These are phyloP conservation scores for Orbilia quercus DNA, from an alignment of 2,329 filamentous ascomycete genomes.

Conservation along the genomic window DNA sequence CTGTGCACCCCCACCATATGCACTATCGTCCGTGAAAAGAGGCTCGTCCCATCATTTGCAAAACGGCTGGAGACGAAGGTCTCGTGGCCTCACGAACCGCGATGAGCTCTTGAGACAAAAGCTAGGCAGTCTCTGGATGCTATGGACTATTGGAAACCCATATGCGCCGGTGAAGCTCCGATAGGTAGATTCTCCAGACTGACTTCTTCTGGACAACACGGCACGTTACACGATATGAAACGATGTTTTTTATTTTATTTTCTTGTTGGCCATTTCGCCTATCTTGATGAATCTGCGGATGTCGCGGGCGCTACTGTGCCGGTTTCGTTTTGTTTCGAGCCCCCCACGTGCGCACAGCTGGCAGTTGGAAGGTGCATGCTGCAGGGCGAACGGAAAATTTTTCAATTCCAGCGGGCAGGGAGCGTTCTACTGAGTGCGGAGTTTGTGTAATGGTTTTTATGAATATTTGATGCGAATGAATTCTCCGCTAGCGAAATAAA, in stretches of 20 bases:
- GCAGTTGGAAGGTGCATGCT: slow-evolving; percentile 22
- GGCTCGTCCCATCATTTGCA: background rate
- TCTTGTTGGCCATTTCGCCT: slow-evolving; percentile 14
- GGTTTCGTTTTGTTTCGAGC: too few relatives aligned
- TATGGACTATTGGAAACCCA: slow-evolving; percentile 7
- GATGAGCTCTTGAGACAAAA: slow-evolving; percentile 23
- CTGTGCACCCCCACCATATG: background rate
- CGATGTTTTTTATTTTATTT: background rate
- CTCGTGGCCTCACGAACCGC: slow-evolving; percentile 25
- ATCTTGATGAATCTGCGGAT: background rate
- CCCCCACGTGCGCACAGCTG: slow-evolving; percentile 36
- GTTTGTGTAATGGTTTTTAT: background rate
- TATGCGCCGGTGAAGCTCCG: slow-evolving; percentile 30
- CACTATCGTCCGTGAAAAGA: background rate
- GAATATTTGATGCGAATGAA: background rate
- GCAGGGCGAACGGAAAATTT: slow-evolving; percentile 23
- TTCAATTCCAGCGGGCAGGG: slow-evolving; percentile 5
- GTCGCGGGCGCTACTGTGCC: slow-evolving; percentile 27
- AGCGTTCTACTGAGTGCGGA: background rate
- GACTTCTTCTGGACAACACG: slow-evolving; percentile 31
- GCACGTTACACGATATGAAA: slow-evolving; percentile 7
- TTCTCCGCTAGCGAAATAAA: slow-evolving; percentile 1
- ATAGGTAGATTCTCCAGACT: slow-evolving; percentile 26
- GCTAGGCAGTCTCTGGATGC: slow-evolving; percentile 9
- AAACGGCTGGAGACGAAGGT: slow-evolving; percentile 16